These are phyloP conservation scores for Podosphaera fusca DNA, from an alignment of 2,329 filamentous ascomycete species.

Conservation along the genomic window DNA sequence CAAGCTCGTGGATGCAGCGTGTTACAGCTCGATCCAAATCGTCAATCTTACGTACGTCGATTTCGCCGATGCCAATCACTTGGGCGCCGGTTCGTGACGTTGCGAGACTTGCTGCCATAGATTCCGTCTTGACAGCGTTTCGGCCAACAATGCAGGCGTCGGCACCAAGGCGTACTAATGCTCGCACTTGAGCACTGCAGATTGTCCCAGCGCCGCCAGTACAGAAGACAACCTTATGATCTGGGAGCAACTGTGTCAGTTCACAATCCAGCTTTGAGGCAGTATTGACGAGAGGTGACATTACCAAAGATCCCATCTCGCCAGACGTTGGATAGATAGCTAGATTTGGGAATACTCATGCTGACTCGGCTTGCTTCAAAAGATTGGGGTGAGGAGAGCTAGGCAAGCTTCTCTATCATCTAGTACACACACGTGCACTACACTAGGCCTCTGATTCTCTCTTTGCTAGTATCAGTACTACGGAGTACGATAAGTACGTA, in stretches of 20 bases:
- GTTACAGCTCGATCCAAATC: slow-evolving; percentile 52
- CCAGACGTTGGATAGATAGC: slow-evolving; percentile 70
- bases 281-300: background rate
- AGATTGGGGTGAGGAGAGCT: too few species aligned
- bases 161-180: slow-evolving; percentile 73
- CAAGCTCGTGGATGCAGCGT: slow-evolving; percentile 59
- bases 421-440: too few species aligned
- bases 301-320: slow-evolving; percentile 67
- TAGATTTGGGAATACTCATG: slow-evolving; percentile 18
- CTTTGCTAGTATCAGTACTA: too few species aligned
- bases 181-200: slow-evolving; percentile 80
- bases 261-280: background rate
- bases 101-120: slow-evolving; percentile 58
- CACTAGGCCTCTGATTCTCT: too few species aligned
- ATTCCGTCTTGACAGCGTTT: slow-evolving; percentile 69
- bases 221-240: slow-evolving; percentile 76
- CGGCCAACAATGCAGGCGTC: slow-evolving; percentile 88
- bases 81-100: slow-evolving; percentile 55
- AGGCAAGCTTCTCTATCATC: too few species aligned
- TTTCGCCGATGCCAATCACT: slow-evolving; percentile 65
- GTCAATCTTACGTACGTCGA: slow-evolving; percentile 54
- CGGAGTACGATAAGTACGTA: too few species aligned
- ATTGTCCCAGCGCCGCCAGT: slow-evolving; percentile 88
- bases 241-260: slow-evolving; percentile 21
- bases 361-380: too few species aligned